Percentiles rank a stretch among this genome's conserved stretches.
phyloP scores from a whole-genome alignment of 1,284 basidiomycete genomes.

The Mycena citricolor region DNA sequence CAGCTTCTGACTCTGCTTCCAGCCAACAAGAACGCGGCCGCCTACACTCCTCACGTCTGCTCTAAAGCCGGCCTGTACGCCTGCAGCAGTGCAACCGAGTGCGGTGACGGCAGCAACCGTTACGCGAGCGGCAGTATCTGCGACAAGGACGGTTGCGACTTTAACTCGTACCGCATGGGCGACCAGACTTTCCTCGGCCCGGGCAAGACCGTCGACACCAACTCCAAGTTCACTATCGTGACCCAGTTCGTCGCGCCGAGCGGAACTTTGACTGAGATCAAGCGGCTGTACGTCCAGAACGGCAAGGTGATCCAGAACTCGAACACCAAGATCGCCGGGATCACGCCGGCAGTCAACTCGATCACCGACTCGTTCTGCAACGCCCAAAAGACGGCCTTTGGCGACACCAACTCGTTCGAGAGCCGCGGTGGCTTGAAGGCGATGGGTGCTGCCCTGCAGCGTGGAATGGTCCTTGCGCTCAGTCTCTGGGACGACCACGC shows the following conservation, averaged over 20 bases:
- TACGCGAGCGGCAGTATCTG: slow-evolving; percentile 42
- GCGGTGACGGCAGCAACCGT: slow-evolving; percentile 36
- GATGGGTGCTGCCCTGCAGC: slow-evolving; percentile 38
- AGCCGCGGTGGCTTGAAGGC: slow-evolving; percentile 40
- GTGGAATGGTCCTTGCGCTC: slow-evolving; percentile 46
- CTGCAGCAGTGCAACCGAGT: slow-evolving; percentile 37
- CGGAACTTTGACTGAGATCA: slow-evolving; percentile 49
- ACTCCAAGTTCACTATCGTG: slow-evolving; percentile 19
- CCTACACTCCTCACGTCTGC: slow-evolving; percentile 22
- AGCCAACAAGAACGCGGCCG: slow-evolving; percentile 24
- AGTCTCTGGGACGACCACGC: slow-evolving; percentile 56
- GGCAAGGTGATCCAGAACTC: slow-evolving; percentile 53
- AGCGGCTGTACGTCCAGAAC: slow-evolving; percentile 54
- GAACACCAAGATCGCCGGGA: slow-evolving; percentile 42
- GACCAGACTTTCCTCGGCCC: slow-evolving; percentile 46
- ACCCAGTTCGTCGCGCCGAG: slow-evolving; percentile 44
- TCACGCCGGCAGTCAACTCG: slow-evolving; percentile 36
- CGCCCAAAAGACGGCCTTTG: slow-evolving; percentile 41
- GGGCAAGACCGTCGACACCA: slow-evolving; percentile 35
- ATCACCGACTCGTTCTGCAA: slow-evolving; percentile 44
- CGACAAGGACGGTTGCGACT: slow-evolving; percentile 55
- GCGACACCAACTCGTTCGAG: slow-evolving; percentile 47
- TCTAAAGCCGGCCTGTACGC: slow-evolving; percentile 25
- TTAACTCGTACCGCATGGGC: slow-evolving; percentile 56
- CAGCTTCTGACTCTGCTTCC: too few species aligned